These are phyloP conservation scores for Angophora floribunda DNA, from an alignment of 345 rosid species.

Conservation along the genomic window DNA sequence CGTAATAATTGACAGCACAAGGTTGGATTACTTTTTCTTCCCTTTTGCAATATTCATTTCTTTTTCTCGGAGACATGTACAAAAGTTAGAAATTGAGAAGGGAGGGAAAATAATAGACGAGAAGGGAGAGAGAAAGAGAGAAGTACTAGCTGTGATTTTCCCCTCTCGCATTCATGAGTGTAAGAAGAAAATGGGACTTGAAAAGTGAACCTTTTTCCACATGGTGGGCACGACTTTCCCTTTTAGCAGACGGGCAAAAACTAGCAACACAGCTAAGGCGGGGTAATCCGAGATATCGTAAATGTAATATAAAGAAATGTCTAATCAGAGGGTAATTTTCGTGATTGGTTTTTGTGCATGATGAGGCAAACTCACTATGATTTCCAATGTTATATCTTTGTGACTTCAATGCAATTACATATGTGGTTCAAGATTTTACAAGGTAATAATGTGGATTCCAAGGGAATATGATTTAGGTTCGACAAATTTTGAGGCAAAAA, in stretches of 20 bases:
- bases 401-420: neutral
- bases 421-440: neutral
- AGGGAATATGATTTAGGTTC: neutral
- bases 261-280: neutral
- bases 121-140: neutral
- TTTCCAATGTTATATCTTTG: neutral
- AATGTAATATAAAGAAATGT: neutral
- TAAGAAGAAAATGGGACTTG: neutral
- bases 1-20: neutral
- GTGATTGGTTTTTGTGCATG: neutral
- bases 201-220: neutral
- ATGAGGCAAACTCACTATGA: neutral
- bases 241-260: neutral
- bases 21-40: neutral
- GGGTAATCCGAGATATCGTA: neutral
- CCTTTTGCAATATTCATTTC: neutral
- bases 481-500: neutral
- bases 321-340: neutral
- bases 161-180: neutral
- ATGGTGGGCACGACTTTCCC: neutral
- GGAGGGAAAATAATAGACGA: neutral
- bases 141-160: neutral
- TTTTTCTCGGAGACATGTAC: neutral
- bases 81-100: neutral
- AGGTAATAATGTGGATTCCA: neutral